Percentiles rank a stretch among this genome's conserved stretches.
Conservation (phyloP, 2,329 filamentous ascomycete genomes). For the Fusarium chlamydosporum region DNA sequence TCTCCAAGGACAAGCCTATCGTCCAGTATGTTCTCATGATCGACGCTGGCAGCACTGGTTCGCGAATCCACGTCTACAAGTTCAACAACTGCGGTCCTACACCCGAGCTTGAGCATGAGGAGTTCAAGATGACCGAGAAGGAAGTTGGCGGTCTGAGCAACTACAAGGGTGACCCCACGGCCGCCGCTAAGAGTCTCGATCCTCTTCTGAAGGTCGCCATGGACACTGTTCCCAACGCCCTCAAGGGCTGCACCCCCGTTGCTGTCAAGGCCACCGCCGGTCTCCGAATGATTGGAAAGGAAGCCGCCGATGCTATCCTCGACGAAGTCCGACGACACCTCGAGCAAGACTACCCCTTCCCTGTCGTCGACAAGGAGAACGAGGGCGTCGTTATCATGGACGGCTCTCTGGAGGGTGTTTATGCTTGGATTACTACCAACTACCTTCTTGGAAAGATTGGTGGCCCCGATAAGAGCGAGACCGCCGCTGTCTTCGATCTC, state of each 20-base stretch:
- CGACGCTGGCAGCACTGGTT: slow-evolving; percentile 97
- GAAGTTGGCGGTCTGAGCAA: slow-evolving; percentile 86
- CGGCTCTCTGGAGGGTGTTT: slow-evolving; percentile 95
- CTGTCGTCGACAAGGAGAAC: slow-evolving; percentile 86
- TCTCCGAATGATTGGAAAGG: slow-evolving; percentile 84
- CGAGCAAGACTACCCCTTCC: slow-evolving; percentile 93
- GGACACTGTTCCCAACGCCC: slow-evolving; percentile 84
- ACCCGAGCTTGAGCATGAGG: slow-evolving; percentile 93
- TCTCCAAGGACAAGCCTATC: slow-evolving; percentile 89
- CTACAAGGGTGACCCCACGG: slow-evolving; percentile 87
- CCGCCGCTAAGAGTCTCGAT: slow-evolving; percentile 90
- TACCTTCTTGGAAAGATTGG: slow-evolving; percentile 99
- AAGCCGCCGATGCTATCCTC: slow-evolving; percentile 86
- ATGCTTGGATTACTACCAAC: slow-evolving; percentile 99
- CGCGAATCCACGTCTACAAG: slow-evolving; percentile 97
- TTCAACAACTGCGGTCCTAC: slow-evolving; percentile 98
- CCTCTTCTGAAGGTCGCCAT: slow-evolving; percentile 88
- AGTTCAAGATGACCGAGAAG: slow-evolving; percentile 94
- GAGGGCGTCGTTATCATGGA: slow-evolving; percentile 97
- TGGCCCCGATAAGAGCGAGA: slow-evolving; percentile 88
- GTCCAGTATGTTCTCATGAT: slow-evolving; percentile 99
- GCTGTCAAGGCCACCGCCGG: slow-evolving; percentile 99
- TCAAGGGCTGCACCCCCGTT: slow-evolving; percentile 92
- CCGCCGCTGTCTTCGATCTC: slow-evolving; percentile 95
- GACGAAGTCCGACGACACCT: slow-evolving; percentile 86